phyloP scores from a whole-genome alignment of 1,284 basidiomycete genomes.

The Cerrena zonata region DNA sequence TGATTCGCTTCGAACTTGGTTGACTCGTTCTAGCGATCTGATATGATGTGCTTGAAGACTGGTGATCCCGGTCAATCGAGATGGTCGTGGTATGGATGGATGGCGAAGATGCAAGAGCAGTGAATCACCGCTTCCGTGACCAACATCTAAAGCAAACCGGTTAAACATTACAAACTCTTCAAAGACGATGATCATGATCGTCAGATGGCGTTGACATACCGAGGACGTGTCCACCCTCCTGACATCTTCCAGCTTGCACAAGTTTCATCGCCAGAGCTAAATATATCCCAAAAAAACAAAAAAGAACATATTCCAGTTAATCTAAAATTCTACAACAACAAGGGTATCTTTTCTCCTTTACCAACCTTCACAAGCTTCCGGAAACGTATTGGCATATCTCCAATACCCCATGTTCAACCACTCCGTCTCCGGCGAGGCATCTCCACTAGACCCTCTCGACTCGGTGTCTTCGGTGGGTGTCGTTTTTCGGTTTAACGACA shows the following conservation, averaged over 20 bases:
- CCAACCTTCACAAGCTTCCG: slow-evolving; percentile 61
- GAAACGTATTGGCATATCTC: slow-evolving; percentile 50
- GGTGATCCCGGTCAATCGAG: slow-evolving; percentile 54
- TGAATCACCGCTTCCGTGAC: slow-evolving; percentile 69
- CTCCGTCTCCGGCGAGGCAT: slow-evolving; percentile 43
- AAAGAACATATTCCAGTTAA: background rate
- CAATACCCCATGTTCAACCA: slow-evolving; percentile 69
- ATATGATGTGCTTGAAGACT: slow-evolving; percentile 46
- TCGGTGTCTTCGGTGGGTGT: no score
- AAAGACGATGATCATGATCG: slow-evolving; percentile 3
- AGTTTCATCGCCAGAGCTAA: slow-evolving; percentile 54
- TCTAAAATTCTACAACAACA: no score
- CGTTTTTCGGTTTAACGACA: slow-evolving; percentile 45
- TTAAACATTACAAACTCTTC: no score
- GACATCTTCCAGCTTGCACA: slow-evolving; percentile 38
- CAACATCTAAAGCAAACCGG: slow-evolving; percentile 43
- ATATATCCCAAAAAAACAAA: background rate
- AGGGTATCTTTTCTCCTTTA: no score
- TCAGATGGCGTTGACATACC: slow-evolving; percentile 33
- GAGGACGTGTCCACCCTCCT: slow-evolving; percentile 40
- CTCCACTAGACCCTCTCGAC: slow-evolving; percentile 31
- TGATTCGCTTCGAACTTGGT: slow-evolving; percentile 7
- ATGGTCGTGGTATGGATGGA: slow-evolving; percentile 42
- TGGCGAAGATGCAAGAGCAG: slow-evolving; percentile 45
- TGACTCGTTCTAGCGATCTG: slow-evolving; percentile 42